These are phyloP conservation scores for Picochlorum sp. DNA, from an alignment of 139 green algal species.

Conservation along the genomic window DNA sequence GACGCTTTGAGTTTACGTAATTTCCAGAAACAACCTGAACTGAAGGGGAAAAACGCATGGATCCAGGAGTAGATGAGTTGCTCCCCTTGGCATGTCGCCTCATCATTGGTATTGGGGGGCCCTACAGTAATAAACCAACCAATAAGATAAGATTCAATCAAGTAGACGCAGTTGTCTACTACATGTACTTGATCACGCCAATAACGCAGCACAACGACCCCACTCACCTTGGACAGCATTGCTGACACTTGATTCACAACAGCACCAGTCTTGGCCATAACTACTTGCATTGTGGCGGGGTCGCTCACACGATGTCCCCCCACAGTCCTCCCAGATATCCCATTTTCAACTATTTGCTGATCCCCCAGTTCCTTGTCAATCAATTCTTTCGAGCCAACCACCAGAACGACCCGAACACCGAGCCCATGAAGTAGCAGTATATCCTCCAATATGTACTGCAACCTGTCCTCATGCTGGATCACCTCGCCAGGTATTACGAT, in stretches of 20 bases:
- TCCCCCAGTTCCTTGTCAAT: slow-evolving; percentile 7
- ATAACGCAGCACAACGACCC: slow-evolving; percentile 8
- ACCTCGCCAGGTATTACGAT: slow-evolving; percentile 82
- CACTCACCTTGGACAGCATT: slow-evolving; percentile 67
- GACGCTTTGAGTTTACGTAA: slow-evolving; percentile 78
- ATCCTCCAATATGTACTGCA: slow-evolving; percentile 61
- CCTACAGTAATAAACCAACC: too few relatives aligned
- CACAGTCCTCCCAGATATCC: slow-evolving; percentile 32
- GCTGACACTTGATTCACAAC: slow-evolving; percentile 48
- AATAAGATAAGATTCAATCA: neutral
- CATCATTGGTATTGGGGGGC: slow-evolving; percentile 54
- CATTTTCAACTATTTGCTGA: slow-evolving; percentile 12
- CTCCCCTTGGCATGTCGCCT: slow-evolving; percentile 65
- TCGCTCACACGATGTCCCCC: slow-evolving; percentile 78
- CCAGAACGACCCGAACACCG: slow-evolving; percentile 76
- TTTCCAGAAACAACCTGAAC: slow-evolving; percentile 76
- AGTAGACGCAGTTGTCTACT: too few relatives aligned
- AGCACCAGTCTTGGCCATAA: slow-evolving; percentile 24
- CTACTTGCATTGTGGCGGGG: slow-evolving; percentile 18
- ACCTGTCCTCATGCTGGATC: slow-evolving; percentile 21
- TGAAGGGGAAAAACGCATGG: slow-evolving; percentile 27
- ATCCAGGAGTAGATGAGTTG: slow-evolving; percentile 5
- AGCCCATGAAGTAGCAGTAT: slow-evolving; percentile 84
- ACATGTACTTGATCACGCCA: neutral
- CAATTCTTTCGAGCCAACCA: slow-evolving; percentile 50